Percentiles rank a stretch among this genome's conserved stretches.
phyloP scores from a whole-genome alignment of 1,284 basidiomycete genomes.

The Apiotrichum veenhuisii region DNA sequence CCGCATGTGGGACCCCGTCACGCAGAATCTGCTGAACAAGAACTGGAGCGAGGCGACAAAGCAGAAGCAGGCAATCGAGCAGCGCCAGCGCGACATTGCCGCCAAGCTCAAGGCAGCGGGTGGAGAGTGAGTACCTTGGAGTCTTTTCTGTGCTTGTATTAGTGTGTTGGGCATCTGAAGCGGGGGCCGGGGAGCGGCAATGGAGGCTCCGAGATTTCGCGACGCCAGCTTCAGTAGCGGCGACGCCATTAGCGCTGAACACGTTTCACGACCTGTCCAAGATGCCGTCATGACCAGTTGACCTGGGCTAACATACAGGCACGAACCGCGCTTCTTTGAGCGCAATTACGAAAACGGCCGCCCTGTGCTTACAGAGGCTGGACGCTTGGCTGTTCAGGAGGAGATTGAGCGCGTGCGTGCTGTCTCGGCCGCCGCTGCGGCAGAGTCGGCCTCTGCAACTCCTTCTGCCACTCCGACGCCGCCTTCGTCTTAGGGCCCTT shows the following conservation, averaged over 20 bases:
- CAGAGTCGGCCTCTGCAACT: background rate
- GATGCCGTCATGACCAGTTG: background rate
- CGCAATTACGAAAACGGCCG: constrained; percentile 67
- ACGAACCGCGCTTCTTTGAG: constrained; percentile 76
- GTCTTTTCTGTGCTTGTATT: too few relatives aligned
- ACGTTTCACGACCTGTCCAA: too few relatives aligned
- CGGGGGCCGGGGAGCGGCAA: too few relatives aligned
- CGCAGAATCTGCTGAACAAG: constrained; percentile 69
- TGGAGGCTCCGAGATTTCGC: too few relatives aligned
- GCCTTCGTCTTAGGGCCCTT: background rate
- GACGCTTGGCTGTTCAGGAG: constrained; percentile 64
- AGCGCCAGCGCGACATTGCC: constrained; percentile 78
- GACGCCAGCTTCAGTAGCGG: too few relatives aligned
- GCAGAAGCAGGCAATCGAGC: constrained; percentile 83
- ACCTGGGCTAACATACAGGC: constrained; percentile 54
- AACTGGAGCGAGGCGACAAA: constrained; percentile 84
- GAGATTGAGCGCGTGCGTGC: constrained; percentile 53
- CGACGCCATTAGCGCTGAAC: too few relatives aligned
- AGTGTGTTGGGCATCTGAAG: too few relatives aligned
- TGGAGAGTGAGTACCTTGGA: constrained; percentile 60
- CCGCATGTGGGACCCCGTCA: constrained; percentile 84
- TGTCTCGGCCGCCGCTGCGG: background rate
- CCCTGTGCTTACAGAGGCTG: constrained; percentile 67
- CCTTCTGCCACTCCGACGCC: background rate
- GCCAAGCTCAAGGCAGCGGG: constrained; percentile 75